phyloP scores from a whole-genome alignment of 768 basidiomycete species.

The Vararia minispora region DNA sequence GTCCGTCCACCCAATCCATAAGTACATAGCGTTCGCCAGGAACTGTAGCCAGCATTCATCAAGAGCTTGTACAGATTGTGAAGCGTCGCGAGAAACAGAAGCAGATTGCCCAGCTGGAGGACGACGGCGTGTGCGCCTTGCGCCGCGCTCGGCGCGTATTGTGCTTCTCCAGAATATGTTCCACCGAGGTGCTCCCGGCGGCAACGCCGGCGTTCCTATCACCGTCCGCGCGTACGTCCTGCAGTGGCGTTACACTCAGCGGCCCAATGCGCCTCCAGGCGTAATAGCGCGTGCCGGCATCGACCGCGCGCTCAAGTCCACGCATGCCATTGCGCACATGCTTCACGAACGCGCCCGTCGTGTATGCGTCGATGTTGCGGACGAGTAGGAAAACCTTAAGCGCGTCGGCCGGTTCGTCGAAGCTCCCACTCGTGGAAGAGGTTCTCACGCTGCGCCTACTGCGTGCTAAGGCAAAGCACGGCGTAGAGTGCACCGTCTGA shows the following conservation, averaged over 20 bases:
- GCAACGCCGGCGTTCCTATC: constrained; percentile 8
- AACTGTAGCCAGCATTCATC: too few species aligned
- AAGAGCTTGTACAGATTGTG: too few species aligned
- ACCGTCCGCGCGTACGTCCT: too few species aligned
- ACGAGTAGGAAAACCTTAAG: constrained; percentile 39
- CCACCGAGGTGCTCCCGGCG: too few species aligned
- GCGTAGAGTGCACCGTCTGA: constrained; percentile 39
- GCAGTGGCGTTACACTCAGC: too few species aligned
- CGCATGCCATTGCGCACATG: constrained; percentile 29
- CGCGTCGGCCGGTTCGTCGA: constrained; percentile 31
- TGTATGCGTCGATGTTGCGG: constrained; percentile 44
- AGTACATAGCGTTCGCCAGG: too few species aligned
- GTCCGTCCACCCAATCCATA: too few species aligned
- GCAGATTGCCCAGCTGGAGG: too few species aligned
- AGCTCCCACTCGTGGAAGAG: constrained; percentile 41
- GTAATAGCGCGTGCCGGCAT: constrained; percentile 23
- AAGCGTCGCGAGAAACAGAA: too few species aligned
- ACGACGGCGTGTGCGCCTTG: too few species aligned
- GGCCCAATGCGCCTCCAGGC: constrained; percentile 37
- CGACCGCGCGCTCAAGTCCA: constrained; percentile 24
- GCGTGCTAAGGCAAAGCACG: constrained; percentile 23
- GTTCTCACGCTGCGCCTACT: constrained; percentile 14
- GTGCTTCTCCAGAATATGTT: too few species aligned
- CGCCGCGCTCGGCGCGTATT: too few species aligned
- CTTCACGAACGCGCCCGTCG: constrained; percentile 29